Conservation (phyloP, 2,329 filamentous ascomycete genomes). For the Exophiala lecanii-corni region DNA sequence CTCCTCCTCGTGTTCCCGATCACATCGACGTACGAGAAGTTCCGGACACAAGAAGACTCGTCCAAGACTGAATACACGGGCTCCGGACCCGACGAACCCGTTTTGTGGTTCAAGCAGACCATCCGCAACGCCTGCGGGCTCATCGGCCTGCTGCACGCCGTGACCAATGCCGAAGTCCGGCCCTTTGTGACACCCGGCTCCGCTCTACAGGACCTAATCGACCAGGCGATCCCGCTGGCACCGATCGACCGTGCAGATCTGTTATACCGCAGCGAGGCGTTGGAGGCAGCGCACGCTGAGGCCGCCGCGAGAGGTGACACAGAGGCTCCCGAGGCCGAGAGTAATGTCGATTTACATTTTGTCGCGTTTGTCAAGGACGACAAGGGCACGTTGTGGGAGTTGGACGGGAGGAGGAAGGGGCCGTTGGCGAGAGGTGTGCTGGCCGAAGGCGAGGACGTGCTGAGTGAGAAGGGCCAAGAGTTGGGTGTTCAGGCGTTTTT, state of each 20-base stretch:
- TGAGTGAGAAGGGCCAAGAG: slow-evolving; percentile 69
- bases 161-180: slow-evolving; percentile 69
- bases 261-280: slow-evolving; percentile 68
- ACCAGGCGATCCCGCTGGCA: slow-evolving; percentile 63
- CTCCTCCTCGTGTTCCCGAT: slow-evolving; percentile 91
- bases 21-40: slow-evolving; percentile 70
- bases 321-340: slow-evolving; percentile 68
- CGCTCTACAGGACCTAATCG: slow-evolving; percentile 54
- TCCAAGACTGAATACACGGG: slow-evolving; percentile 60
- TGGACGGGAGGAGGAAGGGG: slow-evolving; percentile 71
- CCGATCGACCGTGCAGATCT: slow-evolving; percentile 65
- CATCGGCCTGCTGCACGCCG: slow-evolving; percentile 80
- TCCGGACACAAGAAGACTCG: slow-evolving; percentile 69
- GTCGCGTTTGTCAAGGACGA: slow-evolving; percentile 83
- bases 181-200: slow-evolving; percentile 53
- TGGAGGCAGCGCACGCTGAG: slow-evolving; percentile 73
- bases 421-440: slow-evolving; percentile 65
- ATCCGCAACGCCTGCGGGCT: slow-evolving; percentile 90
- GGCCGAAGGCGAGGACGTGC: slow-evolving; percentile 60
- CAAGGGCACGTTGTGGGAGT: slow-evolving; percentile 71
- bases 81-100: slow-evolving; percentile 64
- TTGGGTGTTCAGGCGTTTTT: slow-evolving; percentile 62
- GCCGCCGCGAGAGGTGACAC: slow-evolving; percentile 78
- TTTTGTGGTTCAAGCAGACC: slow-evolving; percentile 92
- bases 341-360: slow-evolving; percentile 87